These are phyloP conservation scores for Kappamyces sp. DNA, from an alignment of 192 early-diverging fungal genomes.

Conservation along the genomic window DNA sequence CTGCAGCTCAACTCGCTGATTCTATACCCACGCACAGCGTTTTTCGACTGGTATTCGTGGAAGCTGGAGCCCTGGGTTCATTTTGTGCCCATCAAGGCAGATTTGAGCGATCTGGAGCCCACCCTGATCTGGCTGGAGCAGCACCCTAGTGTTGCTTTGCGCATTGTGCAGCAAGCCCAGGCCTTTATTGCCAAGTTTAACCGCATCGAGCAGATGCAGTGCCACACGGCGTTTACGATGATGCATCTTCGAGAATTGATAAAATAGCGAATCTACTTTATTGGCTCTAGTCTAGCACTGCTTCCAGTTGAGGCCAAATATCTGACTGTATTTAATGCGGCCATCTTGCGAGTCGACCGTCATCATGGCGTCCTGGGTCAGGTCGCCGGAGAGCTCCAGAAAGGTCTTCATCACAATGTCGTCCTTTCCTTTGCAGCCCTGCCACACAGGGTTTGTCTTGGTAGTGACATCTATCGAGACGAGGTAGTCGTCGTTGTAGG, in stretches of 20 bases:
- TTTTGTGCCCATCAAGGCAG: slow-evolving; percentile 15
- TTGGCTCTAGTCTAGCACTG: too few species aligned
- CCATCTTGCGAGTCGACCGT: too few species aligned
- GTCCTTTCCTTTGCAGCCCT: too few species aligned
- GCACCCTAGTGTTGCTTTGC: slow-evolving; percentile 8
- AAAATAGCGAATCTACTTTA: too few species aligned
- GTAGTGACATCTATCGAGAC: background rate
- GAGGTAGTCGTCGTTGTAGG: background rate
- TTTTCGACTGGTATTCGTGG: slow-evolving; percentile 11
- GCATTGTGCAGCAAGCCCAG: slow-evolving; percentile 9
- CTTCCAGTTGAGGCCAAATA: too few species aligned
- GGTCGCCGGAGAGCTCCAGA: too few species aligned
- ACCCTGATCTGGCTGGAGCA: background rate
- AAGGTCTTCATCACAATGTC: too few species aligned
- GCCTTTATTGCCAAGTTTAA: slow-evolving; percentile 1
- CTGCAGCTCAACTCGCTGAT: slow-evolving; percentile 10
- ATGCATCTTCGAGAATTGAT: background rate
- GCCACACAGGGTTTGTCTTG: too few species aligned
- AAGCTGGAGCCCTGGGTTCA: slow-evolving; percentile 13
- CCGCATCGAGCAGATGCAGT: slow-evolving; percentile 15
- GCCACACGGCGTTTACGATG: slow-evolving; percentile 15
- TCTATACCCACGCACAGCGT: background rate
- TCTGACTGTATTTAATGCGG: too few species aligned
- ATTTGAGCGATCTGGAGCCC: slow-evolving; percentile 11
- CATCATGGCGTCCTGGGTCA: too few species aligned